phyloP scores from a whole-genome alignment of 805 yeast species.

The Saccharomycopsis sp. region DNA sequence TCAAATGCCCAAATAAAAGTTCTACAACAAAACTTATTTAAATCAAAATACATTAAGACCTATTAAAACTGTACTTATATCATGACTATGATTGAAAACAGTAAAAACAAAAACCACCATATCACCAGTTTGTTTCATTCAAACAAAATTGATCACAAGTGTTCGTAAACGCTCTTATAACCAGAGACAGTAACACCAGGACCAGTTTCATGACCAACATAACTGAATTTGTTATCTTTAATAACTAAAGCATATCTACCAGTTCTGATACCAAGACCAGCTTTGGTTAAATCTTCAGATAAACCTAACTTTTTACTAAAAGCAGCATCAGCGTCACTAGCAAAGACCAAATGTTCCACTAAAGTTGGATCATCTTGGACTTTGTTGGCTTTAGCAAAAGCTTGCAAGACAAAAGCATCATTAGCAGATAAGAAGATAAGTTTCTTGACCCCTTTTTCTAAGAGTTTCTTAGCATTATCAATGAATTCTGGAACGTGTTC shows the following conservation, averaged over 20 bases:
- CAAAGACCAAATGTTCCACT: constrained; percentile 42
- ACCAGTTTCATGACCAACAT: constrained; percentile 21
- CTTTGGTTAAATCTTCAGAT: constrained; percentile 60
- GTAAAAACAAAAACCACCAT: too few species aligned
- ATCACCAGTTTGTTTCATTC: too few species aligned
- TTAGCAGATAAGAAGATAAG: constrained; percentile 70
- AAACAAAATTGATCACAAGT: constrained; percentile 7
- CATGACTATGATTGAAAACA: too few species aligned
- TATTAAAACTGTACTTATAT: too few species aligned
- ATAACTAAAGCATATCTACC: constrained; percentile 69
- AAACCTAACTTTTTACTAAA: constrained; percentile 57
- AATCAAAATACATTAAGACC: too few species aligned
- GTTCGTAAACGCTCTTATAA: constrained; percentile 5
- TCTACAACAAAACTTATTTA: too few species aligned
- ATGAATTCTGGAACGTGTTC: constrained; percentile 20
- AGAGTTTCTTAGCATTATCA: constrained; percentile 19
- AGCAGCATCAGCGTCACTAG: constrained; percentile 65
- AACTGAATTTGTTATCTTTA: constrained; percentile 29
- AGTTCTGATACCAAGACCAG: constrained; percentile 70
- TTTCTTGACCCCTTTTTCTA: constrained; percentile 29
- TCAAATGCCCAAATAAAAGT: too few species aligned
- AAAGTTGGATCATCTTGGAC: constrained; percentile 25
- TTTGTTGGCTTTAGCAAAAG: constrained; percentile 55
- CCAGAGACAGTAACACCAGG: constrained; percentile 17
- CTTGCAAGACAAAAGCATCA: constrained; percentile 76